phyloP scores from a whole-genome alignment of 345 rosid species.

The Syzygium jambos region DNA sequence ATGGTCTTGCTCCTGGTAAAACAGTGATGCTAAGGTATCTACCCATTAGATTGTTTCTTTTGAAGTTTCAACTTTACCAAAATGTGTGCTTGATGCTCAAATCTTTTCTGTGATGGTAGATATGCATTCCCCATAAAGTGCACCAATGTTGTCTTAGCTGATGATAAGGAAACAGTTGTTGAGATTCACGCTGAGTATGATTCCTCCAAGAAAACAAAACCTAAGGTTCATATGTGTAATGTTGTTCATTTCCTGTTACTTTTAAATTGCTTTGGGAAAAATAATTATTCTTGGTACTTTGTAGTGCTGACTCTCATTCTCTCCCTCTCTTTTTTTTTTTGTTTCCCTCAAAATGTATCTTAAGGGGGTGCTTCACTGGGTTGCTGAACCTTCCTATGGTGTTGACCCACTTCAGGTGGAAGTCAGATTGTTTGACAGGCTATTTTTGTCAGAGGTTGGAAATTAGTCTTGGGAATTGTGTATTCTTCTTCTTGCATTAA shows the following conservation, averaged over 20 bases:
- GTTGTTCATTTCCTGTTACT: neutral
- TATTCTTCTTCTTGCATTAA: neutral
- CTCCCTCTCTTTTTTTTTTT: neutral
- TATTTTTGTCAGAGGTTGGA: conserved; percentile 77
- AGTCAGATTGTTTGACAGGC: conserved; percentile 89
- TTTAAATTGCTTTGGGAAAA: neutral
- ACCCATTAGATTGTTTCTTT: neutral
- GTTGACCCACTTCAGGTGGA: conserved; percentile 61
- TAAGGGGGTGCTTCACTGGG: conserved; percentile 98
- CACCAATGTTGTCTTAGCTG: conserved; percentile 56
- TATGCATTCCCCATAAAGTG: conserved; percentile 72
- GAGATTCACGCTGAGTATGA: conserved; percentile 86
- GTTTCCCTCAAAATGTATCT: neutral
- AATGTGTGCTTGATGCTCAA: neutral
- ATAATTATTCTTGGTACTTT: neutral
- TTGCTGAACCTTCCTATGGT: conserved; percentile 62
- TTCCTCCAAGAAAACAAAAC: conserved; percentile 73
- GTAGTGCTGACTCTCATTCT: neutral
- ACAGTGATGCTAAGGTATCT: conserved; percentile 75
- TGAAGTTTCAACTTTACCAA: neutral
- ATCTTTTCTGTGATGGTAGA: conserved; percentile 17
- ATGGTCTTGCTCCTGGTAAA: conserved; percentile 96
- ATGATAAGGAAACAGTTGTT: conserved; percentile 63
- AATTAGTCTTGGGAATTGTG: neutral
- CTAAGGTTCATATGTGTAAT: conserved; percentile 44